Percentiles rank a stretch among this genome's conserved stretches.
phyloP scores from a whole-genome alignment of 176 grass and related monocot genomes.

The Oryza australiensis region DNA sequence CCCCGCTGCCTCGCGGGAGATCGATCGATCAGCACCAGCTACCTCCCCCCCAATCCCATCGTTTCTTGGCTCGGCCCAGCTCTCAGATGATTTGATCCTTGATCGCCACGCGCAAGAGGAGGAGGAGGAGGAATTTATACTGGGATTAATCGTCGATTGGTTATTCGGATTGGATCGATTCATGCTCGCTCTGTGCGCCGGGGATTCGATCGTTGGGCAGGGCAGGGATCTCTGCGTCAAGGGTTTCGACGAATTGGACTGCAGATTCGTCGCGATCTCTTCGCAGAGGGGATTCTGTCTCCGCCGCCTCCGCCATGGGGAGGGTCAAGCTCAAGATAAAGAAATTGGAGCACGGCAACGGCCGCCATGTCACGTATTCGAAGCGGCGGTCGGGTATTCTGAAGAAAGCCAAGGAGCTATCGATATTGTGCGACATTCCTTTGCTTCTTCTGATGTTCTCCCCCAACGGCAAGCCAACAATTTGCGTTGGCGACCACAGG shows the following conservation, averaged over 20 bases:
- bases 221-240: background rate
- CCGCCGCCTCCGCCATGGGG: slow-evolving; percentile 42
- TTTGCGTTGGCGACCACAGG: slow-evolving; percentile 58
- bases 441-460: slow-evolving; percentile 79
- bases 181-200: background rate
- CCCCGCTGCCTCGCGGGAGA: slow-evolving; percentile 1
- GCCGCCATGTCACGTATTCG: slow-evolving; percentile 66
- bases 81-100: background rate
- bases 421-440: slow-evolving; percentile 74
- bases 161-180: background rate
- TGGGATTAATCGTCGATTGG: background rate
- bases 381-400: slow-evolving; percentile 65
- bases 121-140: background rate
- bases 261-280: background rate
- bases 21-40: background rate
- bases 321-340: slow-evolving; percentile 88
- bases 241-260: background rate
- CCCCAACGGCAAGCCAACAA: slow-evolving; percentile 52
- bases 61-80: background rate
- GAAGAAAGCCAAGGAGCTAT: slow-evolving; percentile 76
- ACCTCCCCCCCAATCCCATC: background rate
- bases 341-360: slow-evolving; percentile 58
- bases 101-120: background rate
- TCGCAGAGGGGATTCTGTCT: background rate
- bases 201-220: background rate